Percentiles rank a stretch among this genome's conserved stretches.
Conservation (phyloP, 2,329 filamentous ascomycete genomes). For the Cadophora gregata region DNA sequence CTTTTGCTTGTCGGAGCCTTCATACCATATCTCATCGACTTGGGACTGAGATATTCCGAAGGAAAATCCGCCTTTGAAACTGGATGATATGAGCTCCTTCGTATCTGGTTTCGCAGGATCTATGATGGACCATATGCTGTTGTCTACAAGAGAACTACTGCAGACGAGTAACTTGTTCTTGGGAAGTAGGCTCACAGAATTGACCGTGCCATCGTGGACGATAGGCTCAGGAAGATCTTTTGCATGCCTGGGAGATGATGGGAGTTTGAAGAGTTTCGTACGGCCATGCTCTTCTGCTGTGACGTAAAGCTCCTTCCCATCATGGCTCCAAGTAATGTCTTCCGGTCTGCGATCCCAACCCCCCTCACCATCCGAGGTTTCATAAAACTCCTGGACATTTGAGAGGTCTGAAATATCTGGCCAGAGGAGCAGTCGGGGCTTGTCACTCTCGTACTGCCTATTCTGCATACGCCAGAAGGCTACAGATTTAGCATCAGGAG, state of each 20-base stretch:
- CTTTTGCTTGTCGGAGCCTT: conserved; percentile 65
- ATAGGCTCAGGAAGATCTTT: conserved; percentile 56
- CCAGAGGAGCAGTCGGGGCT: conserved; percentile 69
- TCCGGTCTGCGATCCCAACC: conserved; percentile 66
- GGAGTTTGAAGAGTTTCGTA: conserved; percentile 65
- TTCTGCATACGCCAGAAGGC: conserved; percentile 82
- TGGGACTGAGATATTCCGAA: conserved; percentile 70
- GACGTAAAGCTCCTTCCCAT: conserved; percentile 71
- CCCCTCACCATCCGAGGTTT: conserved; percentile 66
- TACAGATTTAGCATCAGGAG: conserved; percentile 70
- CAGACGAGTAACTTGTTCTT: conserved; percentile 65
- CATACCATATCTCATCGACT: conserved; percentile 72
- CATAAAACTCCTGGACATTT: conserved; percentile 67
- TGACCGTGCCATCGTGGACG: conserved; percentile 59
- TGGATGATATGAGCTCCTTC: conserved; percentile 62
- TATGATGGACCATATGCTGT: conserved; percentile 67
- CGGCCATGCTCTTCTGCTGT: conserved; percentile 74
- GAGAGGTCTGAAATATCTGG: conserved; percentile 63
- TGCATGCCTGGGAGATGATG: conserved; percentile 58
- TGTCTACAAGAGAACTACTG: conserved; percentile 74
- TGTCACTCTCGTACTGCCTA: conserved; percentile 82
- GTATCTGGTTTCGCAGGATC: conserved; percentile 49
- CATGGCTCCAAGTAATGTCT: conserved; percentile 60
- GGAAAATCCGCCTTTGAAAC: conserved; percentile 66
- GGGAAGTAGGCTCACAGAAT: conserved; percentile 58